phyloP scores from a whole-genome alignment of 345 rosid species.

The Psidium guajava region DNA sequence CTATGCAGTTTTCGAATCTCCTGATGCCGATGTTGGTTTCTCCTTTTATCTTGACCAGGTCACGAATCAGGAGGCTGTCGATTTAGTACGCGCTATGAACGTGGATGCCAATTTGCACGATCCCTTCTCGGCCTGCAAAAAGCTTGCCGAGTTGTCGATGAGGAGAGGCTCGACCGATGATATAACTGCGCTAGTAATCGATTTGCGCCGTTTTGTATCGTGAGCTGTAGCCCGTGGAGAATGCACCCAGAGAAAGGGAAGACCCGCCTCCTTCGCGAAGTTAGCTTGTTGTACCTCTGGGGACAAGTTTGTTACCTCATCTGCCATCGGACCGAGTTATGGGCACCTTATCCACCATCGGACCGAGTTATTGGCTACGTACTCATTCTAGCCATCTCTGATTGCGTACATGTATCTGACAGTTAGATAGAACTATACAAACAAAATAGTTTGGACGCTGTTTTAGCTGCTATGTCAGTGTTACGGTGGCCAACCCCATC shows the following conservation, averaged over 20 bases:
- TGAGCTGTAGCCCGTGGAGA: neutral
- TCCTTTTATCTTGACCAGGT: conserved; percentile 23
- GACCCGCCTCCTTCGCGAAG: neutral
- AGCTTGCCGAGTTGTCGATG: conserved; percentile 51
- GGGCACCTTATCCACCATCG: neutral
- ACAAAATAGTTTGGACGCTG: neutral
- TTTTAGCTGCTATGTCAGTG: neutral
- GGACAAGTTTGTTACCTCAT: neutral
- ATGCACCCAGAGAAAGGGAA: neutral
- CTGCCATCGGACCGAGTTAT: neutral
- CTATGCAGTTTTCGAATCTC: neutral
- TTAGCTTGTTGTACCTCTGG: neutral
- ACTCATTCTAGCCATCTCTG: neutral
- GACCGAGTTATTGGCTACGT: neutral
- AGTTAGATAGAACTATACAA: neutral
- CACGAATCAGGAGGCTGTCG: conserved; percentile 80
- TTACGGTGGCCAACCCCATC: neutral
- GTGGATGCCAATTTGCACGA: conserved; percentile 27
- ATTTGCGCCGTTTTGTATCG: conserved; percentile 19
- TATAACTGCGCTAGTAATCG: conserved; percentile 56
- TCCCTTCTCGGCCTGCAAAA: conserved; percentile 40
- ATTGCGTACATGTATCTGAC: neutral
- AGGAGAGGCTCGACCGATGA: conserved; percentile 68
- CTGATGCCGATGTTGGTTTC: neutral
- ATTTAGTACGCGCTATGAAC: conserved; percentile 40